These are phyloP conservation scores for Boletus rubroflammeus DNA, from an alignment of 768 basidiomycete species.

Conservation along the genomic window DNA sequence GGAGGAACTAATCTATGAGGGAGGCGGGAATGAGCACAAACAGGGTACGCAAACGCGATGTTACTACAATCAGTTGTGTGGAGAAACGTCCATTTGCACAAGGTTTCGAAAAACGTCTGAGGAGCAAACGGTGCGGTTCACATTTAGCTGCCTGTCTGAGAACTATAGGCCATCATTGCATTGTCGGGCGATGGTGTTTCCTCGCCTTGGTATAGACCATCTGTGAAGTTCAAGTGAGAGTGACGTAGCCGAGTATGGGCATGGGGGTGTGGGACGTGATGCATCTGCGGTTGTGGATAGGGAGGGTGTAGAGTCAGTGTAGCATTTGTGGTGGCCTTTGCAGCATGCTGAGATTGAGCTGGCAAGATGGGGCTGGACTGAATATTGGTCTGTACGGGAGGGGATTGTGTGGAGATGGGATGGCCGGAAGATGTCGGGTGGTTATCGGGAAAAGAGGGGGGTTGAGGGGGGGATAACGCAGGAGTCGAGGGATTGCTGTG, in stretches of 20 bases:
- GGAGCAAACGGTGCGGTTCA: background rate
- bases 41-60: constrained; percentile 20
- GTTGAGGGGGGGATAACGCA: constrained; percentile 16
- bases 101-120: background rate
- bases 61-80: constrained; percentile 10
- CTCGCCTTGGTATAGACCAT: constrained; percentile 34
- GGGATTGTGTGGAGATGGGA: constrained; percentile 16
- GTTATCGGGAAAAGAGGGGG: constrained; percentile 19
- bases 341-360: constrained; percentile 16
- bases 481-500: constrained; percentile 26
- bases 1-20: constrained; percentile 25
- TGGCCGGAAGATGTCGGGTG: constrained; percentile 13
- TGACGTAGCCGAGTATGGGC: constrained; percentile 74
- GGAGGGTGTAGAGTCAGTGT: constrained; percentile 54
- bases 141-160: constrained; percentile 31
- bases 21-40: constrained; percentile 19
- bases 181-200: constrained; percentile 33
- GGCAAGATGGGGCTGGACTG: constrained; percentile 20
- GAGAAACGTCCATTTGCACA: constrained; percentile 6
- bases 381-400: constrained; percentile 21
- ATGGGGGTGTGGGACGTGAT: constrained; percentile 78
- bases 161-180: constrained; percentile 48
- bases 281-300: constrained; percentile 61
- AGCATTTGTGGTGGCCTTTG: constrained; percentile 33
- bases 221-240: constrained; percentile 47